Percentiles rank a stretch among this genome's conserved stretches.
These are phyloP conservation scores for Nemophila menziesii DNA, from an alignment of 257 asterid genomes.

Conservation along the genomic window DNA sequence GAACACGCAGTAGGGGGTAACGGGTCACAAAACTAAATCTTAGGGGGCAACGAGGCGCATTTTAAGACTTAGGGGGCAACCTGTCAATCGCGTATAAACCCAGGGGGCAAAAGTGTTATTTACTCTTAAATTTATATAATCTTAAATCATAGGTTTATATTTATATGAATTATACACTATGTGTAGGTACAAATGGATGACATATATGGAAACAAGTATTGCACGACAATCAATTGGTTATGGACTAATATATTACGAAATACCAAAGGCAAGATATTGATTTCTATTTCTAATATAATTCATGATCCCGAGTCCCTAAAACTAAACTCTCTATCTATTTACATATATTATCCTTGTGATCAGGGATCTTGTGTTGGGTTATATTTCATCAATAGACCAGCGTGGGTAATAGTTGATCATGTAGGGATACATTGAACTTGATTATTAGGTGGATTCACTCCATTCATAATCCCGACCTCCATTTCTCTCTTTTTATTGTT, in stretches of 20 bases:
- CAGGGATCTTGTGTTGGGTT: slow-evolving; percentile 61
- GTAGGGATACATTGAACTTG: too few relatives aligned
- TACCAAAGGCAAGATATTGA: slow-evolving; percentile 20
- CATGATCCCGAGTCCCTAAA: not conserved
- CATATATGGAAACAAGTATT: slow-evolving; percentile 49
- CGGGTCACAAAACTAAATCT: too few relatives aligned
- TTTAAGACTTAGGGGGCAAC: too few relatives aligned
- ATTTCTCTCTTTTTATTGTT: too few relatives aligned
- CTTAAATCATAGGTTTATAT: not conserved
- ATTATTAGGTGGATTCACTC: too few relatives aligned
- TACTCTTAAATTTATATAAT: not conserved
- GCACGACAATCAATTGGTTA: slow-evolving; percentile 64
- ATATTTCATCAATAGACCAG: slow-evolving; percentile 58
- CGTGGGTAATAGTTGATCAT: slow-evolving; percentile 62
- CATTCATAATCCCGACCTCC: too few relatives aligned
- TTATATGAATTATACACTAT: too few relatives aligned
- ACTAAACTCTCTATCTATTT: not conserved
- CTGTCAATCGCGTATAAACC: too few relatives aligned
- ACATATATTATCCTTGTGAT: slow-evolving; percentile 8
- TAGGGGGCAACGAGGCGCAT: too few relatives aligned
- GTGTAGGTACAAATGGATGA: slow-evolving; percentile 56
- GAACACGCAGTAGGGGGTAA: too few relatives aligned
- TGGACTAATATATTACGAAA: slow-evolving; percentile 27
- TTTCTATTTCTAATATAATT: slow-evolving; percentile 3
- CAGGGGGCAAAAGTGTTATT: too few relatives aligned